Percentiles rank a stretch among this genome's conserved stretches.
Evolutionary conservation across 768 basidiomycete genomes (phyloP).

Genomic region (Tylopilus rubrobrunneus): DNA sequence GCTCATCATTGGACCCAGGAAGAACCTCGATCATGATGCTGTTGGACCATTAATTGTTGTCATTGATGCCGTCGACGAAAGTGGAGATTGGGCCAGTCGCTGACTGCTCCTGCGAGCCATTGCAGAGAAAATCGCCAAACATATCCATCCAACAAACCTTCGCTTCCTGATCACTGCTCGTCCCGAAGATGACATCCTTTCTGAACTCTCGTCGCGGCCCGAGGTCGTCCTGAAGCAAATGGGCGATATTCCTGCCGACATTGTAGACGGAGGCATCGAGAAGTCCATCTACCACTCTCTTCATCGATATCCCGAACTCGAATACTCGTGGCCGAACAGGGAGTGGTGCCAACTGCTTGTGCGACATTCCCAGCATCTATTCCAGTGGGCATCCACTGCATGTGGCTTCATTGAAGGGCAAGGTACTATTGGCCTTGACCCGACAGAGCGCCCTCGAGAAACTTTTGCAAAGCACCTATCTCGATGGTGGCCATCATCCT

Average conservation of each 20-base stretch:
- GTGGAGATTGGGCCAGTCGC: neutral
- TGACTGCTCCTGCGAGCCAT: neutral
- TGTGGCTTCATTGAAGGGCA: no score
- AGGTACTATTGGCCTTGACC: no score
- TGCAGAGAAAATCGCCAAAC: neutral
- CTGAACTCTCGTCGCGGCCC: neutral
- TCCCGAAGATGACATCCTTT: constrained; percentile 11
- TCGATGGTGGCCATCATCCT: no score
- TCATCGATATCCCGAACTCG: neutral
- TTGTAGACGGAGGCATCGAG: neutral
- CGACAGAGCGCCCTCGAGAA: no score
- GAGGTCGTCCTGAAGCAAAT: neutral
- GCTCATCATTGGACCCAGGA: neutral
- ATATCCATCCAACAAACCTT: no score
- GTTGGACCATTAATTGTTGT: neutral
- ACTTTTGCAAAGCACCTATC: no score
- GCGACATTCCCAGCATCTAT: constrained; percentile 18
- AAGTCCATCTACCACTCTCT: constrained; percentile 2
- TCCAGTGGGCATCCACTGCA: constrained; percentile 16
- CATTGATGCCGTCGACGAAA: neutral
- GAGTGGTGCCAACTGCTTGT: constrained; percentile 16
- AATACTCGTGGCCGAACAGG: constrained; percentile 1
- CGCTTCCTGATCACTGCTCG: constrained; percentile 11
- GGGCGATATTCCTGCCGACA: neutral
- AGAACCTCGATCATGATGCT: neutral